These are phyloP conservation scores for Peronospora destructor DNA, from an alignment of 352 stramenopile species.

Conservation along the genomic window DNA sequence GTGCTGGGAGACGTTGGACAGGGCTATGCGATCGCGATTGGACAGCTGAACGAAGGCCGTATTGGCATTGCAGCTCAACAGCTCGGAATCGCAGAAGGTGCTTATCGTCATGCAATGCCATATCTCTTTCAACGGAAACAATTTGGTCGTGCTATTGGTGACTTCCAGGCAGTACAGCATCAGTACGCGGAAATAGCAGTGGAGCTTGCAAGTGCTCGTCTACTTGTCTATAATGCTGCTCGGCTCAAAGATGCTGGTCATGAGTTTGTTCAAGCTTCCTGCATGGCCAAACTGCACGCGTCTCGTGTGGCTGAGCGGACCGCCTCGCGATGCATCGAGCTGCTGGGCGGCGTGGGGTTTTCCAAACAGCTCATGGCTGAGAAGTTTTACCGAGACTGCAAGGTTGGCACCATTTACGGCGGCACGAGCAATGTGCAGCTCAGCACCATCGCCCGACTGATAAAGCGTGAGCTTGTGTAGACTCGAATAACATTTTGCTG, in stretches of 20 bases:
- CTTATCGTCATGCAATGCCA: conserved; percentile 87
- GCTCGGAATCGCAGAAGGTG: conserved; percentile 90
- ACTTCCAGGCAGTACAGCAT: conserved; percentile 92
- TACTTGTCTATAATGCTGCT: conserved; percentile 90
- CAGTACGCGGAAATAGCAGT: conserved; percentile 89
- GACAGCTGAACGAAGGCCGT: conserved; percentile 88
- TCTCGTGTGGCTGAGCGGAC: conserved; percentile 88
- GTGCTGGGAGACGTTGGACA: conserved; percentile 86
- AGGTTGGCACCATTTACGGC: conserved; percentile 93
- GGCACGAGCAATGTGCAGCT: conserved; percentile 93
- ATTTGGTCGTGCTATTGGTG: conserved; percentile 87
- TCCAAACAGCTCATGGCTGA: conserved; percentile 87
- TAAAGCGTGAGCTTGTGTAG: conserved; percentile 60
- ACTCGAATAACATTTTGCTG: background rate
- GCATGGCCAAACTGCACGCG: conserved; percentile 91
- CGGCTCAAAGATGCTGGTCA: conserved; percentile 86
- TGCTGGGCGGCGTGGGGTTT: conserved; percentile 89
- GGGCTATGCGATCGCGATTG: conserved; percentile 93
- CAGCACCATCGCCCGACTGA: conserved; percentile 74
- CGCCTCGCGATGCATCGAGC: conserved; percentile 89
- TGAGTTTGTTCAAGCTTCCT: conserved; percentile 89
- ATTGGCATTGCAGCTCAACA: conserved; percentile 95
- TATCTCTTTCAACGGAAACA: conserved; percentile 91
- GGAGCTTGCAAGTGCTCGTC: conserved; percentile 83
- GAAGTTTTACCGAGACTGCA: conserved; percentile 94